phyloP scores from a whole-genome alignment of 2,329 filamentous ascomycete species.

The Aotearoamyces nothofagi region DNA sequence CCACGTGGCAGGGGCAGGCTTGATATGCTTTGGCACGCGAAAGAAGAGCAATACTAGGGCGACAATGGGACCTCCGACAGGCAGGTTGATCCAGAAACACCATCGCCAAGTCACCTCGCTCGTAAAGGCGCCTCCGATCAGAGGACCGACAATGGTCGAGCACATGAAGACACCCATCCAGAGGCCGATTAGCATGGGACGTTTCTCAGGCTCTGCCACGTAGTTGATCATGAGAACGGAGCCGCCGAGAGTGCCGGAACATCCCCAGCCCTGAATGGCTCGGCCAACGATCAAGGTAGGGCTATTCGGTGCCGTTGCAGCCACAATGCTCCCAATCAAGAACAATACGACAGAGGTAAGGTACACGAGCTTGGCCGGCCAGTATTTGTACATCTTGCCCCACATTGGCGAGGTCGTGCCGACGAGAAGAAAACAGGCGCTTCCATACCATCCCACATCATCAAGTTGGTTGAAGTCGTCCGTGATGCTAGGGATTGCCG shows the following conservation, averaged over 20 bases:
- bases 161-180: too few relatives aligned
- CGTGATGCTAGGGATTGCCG: slow-evolving; percentile 23
- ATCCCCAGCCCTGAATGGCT: slow-evolving; percentile 13
- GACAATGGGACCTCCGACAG: slow-evolving; percentile 15
- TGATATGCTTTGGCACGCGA: not conserved
- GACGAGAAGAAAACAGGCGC: slow-evolving; percentile 22
- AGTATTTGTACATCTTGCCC: slow-evolving; percentile 19
- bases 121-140: slow-evolving; percentile 27
- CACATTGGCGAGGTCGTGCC: slow-evolving; percentile 14
- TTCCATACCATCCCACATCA: slow-evolving; percentile 30
- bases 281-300: slow-evolving; percentile 20
- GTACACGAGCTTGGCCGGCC: slow-evolving; percentile 16
- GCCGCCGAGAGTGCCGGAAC: slow-evolving; percentile 2
- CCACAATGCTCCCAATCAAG: slow-evolving; percentile 20
- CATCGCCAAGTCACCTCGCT: too few relatives aligned
- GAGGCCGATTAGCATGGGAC: slow-evolving; percentile 3
- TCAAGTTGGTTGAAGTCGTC: slow-evolving; percentile 23
- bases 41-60: not conserved
- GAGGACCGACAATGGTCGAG: slow-evolving; percentile 16
- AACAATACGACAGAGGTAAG: slow-evolving; percentile 18
- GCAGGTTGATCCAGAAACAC: slow-evolving; percentile 23
- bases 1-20: slow-evolving; percentile 7
- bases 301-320: slow-evolving; percentile 19
- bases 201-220: slow-evolving; percentile 4
- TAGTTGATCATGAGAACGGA: not conserved